Evolutionary conservation across 2,329 filamentous ascomycete species (phyloP), one percentile per base, ranked within the genome.

Genomic region (Botrytis cinerea): DNA sequence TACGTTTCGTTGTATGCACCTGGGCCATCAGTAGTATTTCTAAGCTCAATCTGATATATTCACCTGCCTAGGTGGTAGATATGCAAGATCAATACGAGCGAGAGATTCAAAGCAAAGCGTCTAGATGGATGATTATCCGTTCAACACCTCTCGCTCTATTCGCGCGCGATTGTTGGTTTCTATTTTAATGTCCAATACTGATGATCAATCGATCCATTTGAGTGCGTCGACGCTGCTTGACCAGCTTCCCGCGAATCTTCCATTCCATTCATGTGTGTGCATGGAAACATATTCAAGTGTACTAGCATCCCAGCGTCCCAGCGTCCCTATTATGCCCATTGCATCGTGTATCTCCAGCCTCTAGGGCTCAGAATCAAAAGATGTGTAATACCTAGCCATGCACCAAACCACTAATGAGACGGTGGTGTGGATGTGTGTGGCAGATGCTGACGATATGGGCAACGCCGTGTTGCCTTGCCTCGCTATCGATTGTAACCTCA

Each of bases 401-500:
- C 63, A 48, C 14, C 32, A n/a, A 51, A 48, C 22, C 51, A 54
- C 51, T 54, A 18, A 54, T 8, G 18, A 28, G 51, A 54, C 14
- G 14, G n/a, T 18, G 51, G 28, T 18, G 9, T 18, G n/a, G 16
- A 28, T 64, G 64, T 71, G 68, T 48, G 68, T 71, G 57, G 68
- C 61, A 38, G n/a, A 51, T 66, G 60, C 70, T 64, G 57, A 71
- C 59, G 45, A n/a, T 61, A 35, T 43, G 51, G 25, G 43, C 51
- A 70, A 35, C 40, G 46, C 61, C 40, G 43, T 64, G 60, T 20
- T 5, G 32, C 61, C 61, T 38, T 38, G 8, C 38, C 32, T 64
- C 40, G 22, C 43, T 18, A 46, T 38, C 35, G 25, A 57, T 57
- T 72, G 70, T 20, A 72, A 72, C 62, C 62, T 72, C 70, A 59